phyloP scores from a whole-genome alignment of 169 alveolate genomes.

The Plasmodium yoelii region DNA sequence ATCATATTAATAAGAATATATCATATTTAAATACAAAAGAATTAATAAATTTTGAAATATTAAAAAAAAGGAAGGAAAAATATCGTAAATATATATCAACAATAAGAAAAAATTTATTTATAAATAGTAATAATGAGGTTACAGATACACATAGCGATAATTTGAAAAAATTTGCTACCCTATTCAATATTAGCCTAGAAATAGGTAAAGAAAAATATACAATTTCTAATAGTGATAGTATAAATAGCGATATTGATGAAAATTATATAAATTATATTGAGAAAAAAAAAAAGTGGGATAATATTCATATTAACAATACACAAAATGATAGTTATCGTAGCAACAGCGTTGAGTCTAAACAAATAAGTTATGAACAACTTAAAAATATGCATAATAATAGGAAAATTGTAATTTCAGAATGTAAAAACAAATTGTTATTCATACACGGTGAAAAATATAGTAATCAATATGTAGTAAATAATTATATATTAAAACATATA shows the following conservation, averaged over 20 bases:
- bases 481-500: conserved; percentile 48
- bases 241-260: too few species aligned
- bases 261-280: too few species aligned
- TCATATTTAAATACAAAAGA: neutral
- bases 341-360: too few species aligned
- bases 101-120: conserved; percentile 29
- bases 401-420: too few species aligned
- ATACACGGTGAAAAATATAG: conserved; percentile 65
- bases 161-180: conserved; percentile 10
- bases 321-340: too few species aligned
- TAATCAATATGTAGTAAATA: conserved; percentile 40
- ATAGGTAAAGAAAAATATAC: neutral
- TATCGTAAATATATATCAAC: neutral
- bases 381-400: too few species aligned
- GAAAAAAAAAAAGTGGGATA: too few species aligned
- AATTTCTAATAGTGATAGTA: too few species aligned
- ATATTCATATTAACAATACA: too few species aligned
- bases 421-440: conserved; percentile 47
- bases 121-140: conserved; percentile 34
- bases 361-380: too few species aligned
- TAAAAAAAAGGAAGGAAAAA: conserved; percentile 15
- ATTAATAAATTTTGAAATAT: conserved; percentile 5
- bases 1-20: conserved; percentile 15
- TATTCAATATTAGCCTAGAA: conserved; percentile 27
- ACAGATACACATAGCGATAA: conserved; percentile 12